A percentile compares a stretch with the other conserved stretches of the same genome.
These are phyloP conservation scores for Cladosporium sphaerospermum DNA, from an alignment of 2,329 filamentous ascomycete genomes.

Conservation along the genomic window DNA sequence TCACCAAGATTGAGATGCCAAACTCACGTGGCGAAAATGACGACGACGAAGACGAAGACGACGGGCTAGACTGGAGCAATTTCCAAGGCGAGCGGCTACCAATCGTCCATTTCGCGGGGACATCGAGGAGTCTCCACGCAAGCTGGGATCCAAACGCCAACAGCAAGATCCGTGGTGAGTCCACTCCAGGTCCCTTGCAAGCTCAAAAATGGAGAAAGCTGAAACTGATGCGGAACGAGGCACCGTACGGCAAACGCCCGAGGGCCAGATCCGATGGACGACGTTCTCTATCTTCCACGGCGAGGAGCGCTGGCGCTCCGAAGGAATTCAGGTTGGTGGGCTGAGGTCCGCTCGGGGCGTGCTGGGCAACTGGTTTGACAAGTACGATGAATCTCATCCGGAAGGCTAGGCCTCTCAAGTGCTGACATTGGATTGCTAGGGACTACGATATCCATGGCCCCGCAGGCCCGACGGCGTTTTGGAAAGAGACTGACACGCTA, in stretches of 20 bases:
- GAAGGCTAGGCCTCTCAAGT: background rate
- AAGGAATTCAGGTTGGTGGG: constrained; percentile 69
- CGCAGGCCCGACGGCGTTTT: constrained; percentile 68
- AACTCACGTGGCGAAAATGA: constrained; percentile 47
- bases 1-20: constrained; percentile 54
- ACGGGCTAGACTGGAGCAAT: constrained; percentile 24
- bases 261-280: constrained; percentile 71
- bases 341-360: constrained; percentile 59
- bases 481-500: constrained; percentile 59
- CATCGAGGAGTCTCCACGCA: constrained; percentile 55
- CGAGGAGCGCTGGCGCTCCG: constrained; percentile 68
- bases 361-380: constrained; percentile 72
- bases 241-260: constrained; percentile 56
- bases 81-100: constrained; percentile 41
- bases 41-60: constrained; percentile 18
- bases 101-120: constrained; percentile 62
- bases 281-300: constrained; percentile 58
- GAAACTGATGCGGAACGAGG: constrained; percentile 35
- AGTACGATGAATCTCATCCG: constrained; percentile 36
- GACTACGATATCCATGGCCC: constrained; percentile 64
- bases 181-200: background rate
- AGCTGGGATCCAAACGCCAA: constrained; percentile 64
- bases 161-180: constrained; percentile 57
- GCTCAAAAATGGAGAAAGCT: constrained; percentile 6
- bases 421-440: constrained; percentile 29